Conservation (phyloP, 2,329 filamentous ascomycete species). For the Nemania bipapillata region DNA sequence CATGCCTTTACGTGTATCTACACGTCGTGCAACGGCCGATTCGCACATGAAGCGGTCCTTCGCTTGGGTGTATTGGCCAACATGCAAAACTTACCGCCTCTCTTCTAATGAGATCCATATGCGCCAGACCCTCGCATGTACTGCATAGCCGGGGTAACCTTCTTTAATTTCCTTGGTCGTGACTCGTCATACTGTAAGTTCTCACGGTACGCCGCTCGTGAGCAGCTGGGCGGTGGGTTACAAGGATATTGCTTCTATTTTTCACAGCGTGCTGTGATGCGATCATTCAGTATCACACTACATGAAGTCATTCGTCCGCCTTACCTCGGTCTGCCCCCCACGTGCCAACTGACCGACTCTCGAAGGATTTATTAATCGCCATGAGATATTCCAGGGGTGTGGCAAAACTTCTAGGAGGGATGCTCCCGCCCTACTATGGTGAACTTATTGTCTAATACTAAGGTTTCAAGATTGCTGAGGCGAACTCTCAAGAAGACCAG, state of each 20-base stretch:
- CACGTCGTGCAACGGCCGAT: not conserved
- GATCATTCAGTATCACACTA: not conserved
- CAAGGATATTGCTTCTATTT: not conserved
- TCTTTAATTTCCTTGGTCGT: slow-evolving; percentile 25
- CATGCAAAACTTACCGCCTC: slow-evolving; percentile 22
- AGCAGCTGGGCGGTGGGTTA: not conserved
- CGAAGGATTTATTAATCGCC: not conserved
- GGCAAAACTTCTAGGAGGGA: not conserved
- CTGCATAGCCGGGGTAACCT: slow-evolving; percentile 27
- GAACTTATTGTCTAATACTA: not conserved
- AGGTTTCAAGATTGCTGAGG: not conserved
- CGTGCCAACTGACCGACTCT: not conserved
- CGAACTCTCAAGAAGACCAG: not conserved
- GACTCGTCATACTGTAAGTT: slow-evolving; percentile 1
- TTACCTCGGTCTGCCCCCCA: slow-evolving; percentile 1
- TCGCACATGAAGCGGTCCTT: slow-evolving; percentile 7
- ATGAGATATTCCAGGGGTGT: not conserved
- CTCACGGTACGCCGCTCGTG: not conserved
- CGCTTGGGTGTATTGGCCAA: slow-evolving; percentile 13
- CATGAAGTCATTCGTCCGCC: slow-evolving; percentile 3
- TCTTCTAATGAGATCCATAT: slow-evolving; percentile 21
- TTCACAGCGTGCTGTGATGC: not conserved
- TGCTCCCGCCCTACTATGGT: not conserved
- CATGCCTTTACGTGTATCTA: slow-evolving; percentile 5
- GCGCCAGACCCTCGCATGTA: slow-evolving; percentile 14